Percentiles rank a stretch among this genome's conserved stretches.
Conservation (phyloP, 805 yeast species). For the Suhomyces faveliae region DNA sequence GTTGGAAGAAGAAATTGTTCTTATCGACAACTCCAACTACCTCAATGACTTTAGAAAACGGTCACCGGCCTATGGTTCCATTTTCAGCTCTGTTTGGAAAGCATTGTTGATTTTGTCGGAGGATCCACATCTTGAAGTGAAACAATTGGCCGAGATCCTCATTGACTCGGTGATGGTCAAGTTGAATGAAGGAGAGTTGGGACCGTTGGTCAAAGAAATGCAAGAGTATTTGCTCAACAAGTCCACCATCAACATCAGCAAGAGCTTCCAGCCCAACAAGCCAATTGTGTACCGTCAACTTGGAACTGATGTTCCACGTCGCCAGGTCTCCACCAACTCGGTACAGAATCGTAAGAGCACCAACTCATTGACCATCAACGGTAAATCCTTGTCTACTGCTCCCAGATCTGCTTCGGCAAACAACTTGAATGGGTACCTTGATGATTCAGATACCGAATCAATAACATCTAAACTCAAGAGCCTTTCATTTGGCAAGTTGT, state of each 20-base stretch:
- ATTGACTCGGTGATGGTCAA: conserved; percentile 70
- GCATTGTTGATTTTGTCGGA: conserved; percentile 74
- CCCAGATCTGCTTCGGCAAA: conserved; percentile 31
- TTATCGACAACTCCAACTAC: conserved; percentile 58
- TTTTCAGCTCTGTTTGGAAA: conserved; percentile 86
- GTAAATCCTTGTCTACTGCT: conserved; percentile 20
- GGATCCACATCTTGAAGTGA: conserved; percentile 86
- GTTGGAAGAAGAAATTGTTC: conserved; percentile 72
- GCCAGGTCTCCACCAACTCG: conserved; percentile 26
- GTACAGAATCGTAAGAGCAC: conserved; percentile 19
- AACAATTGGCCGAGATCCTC: conserved; percentile 65
- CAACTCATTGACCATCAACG: conserved; percentile 28
- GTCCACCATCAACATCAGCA: conserved; percentile 38
- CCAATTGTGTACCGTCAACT: conserved; percentile 37
- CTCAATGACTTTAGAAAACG: conserved; percentile 63
- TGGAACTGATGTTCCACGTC: conserved; percentile 11
- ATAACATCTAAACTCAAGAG: conserved; percentile 33
- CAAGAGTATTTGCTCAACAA: conserved; percentile 60
- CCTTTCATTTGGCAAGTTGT: conserved; percentile 33
- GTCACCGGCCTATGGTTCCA: conserved; percentile 83
- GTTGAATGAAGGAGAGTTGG: conserved; percentile 63
- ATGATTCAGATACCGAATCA: conserved; percentile 29
- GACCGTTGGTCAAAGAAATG: conserved; percentile 63
- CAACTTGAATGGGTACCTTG: conserved; percentile 13
- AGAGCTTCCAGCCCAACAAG: conserved; percentile 38